Base-by-base conservation (phyloP, 176 grass and related monocot genomes). In the Neostapfia colusana region DNA sequence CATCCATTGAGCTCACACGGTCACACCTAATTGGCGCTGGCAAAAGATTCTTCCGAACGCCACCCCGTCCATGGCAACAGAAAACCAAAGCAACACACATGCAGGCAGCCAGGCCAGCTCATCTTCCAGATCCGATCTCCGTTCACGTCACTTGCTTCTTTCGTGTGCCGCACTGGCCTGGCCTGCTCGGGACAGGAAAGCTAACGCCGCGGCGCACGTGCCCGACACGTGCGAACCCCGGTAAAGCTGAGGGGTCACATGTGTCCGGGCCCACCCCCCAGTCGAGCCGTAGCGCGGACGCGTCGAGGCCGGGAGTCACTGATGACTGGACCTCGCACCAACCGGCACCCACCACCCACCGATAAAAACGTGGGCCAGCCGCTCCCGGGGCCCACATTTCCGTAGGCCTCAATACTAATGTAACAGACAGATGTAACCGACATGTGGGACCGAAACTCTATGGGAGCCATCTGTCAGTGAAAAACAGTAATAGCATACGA, bases 391-490 rank as follows among this genome's bases (percentile, higher is more conserved):
- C 85, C 18, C 72, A 54, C 54, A 17, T 8, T 50, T 45, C 25
- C 5, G 18, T 8, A 38, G 0, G 20, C 14, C 27, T 31, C 31
- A 15, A 13, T 7, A 1, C 18, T 2, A 1, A 14, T 0, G 51
- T 4, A 11, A 0, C 2, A 2, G 28, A 3, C 0, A 1, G 0
- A 0, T 0, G 0, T 14, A 27, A 60, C 68, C 0, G 75, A 68
- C 42, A 0, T 0, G 37, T 48, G 75, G 81, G 75, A 0, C 14
- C 53, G 12, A 0, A 0, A 0, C 0, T 31, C 0, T 0, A 0
- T 0, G 0, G 0, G 43, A 0, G 25, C 75, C 10, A 20, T 17
- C 15, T 79, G 80, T 54, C 74, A 55, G 69, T 69, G 4, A 0
- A 3, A 0, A 0, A 1, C 16, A 2, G 18, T 8, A 20, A 9